Base-by-base conservation (phyloP, 1,284 basidiomycete species). In the Cutaneotrichosporon cutaneum region DNA sequence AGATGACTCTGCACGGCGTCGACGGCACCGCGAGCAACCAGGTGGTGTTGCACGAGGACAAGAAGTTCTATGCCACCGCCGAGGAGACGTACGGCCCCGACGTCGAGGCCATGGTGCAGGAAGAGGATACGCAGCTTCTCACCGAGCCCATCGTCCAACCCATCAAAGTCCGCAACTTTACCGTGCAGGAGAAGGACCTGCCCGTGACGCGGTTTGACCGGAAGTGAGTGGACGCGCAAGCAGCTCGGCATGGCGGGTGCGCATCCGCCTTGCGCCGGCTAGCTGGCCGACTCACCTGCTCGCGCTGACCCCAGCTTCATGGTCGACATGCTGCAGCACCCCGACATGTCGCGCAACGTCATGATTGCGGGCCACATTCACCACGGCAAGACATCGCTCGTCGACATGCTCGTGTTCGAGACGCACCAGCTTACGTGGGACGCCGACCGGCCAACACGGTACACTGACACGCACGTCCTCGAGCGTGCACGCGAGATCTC, bases 351-450 rank as follows among this genome's bases (percentile, higher is more conserved):
- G 71, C 88, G 96, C 56, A 97, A 97, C 76, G 90, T 97, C 52
- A 92, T 92, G 62, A 85, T 97, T 27, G 92, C 92, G 4, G 96
- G 96, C 3, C 94, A 98, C 76, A 81, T 99, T 51, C 95, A 99
- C 76, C 96, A 99, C 72, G 96, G 96, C 73, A 99, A 99, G 83
- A 98, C 96, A 0, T 89, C 91, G 0, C 81, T 99, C 45, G 82
- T 99, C 84, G 96, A 99, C 78, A 96, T 96, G 90, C 86, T 99
- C 63, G 88, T 96, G 2, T 90, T 92, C 69, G 94, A 99, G 81
- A 99, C 96, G 0, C 96, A 99, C 80, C 91, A 93, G 77, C 82
- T 99, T 66, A 84, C 88, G 8, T 95, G 93, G 90, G 90, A 96
- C 74, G 87, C 91, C 30, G 93, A 95, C 80, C 84, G 87, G 71